Conservation (phyloP, 768 basidiomycete genomes). For the Tylopilus vinaceipallidus region DNA sequence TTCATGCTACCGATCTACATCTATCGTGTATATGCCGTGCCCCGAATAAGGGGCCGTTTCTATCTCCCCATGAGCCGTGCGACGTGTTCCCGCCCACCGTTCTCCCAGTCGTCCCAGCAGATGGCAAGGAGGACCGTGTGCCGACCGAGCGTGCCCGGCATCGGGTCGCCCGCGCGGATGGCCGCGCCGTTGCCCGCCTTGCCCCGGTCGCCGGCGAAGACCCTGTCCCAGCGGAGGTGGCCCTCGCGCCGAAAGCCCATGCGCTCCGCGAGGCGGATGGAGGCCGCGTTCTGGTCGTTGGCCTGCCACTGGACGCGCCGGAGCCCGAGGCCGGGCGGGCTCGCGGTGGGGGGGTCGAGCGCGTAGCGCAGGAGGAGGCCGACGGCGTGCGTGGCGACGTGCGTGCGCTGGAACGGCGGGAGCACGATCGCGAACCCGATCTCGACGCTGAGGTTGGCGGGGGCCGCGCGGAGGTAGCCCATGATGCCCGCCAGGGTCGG, state of each 20-base stretch:
- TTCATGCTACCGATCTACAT: not conserved
- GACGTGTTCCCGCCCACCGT: conserved; percentile 6
- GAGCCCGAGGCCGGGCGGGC: conserved; percentile 46
- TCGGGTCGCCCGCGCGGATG: conserved; percentile 32
- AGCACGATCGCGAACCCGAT: conserved; percentile 54
- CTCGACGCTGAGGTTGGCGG: conserved; percentile 45
- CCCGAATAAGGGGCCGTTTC: not conserved
- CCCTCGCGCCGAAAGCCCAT: conserved; percentile 62
- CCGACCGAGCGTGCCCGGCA: conserved; percentile 27
- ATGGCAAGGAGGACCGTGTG: conserved; percentile 39
- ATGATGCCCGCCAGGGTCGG: conserved; percentile 44
- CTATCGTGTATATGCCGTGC: not conserved
- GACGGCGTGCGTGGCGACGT: conserved; percentile 55
- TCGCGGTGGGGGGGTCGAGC: conserved; percentile 36
- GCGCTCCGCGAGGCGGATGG: conserved; percentile 50
- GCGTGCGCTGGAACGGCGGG: conserved; percentile 60
- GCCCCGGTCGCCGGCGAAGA: conserved; percentile 40
- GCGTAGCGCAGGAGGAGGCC: conserved; percentile 51
- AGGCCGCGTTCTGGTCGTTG: conserved; percentile 45
- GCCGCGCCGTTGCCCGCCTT: conserved; percentile 34
- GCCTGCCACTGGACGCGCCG: conserved; percentile 65
- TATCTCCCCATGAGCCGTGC: conserved; percentile 9
- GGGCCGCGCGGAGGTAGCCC: conserved; percentile 46
- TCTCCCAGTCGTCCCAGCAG: conserved; percentile 41
- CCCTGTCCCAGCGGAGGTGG: conserved; percentile 51